Evolutionary conservation across 2,329 filamentous ascomycete species (phyloP).

Genomic region (Phyllosticta capitalensis): DNA sequence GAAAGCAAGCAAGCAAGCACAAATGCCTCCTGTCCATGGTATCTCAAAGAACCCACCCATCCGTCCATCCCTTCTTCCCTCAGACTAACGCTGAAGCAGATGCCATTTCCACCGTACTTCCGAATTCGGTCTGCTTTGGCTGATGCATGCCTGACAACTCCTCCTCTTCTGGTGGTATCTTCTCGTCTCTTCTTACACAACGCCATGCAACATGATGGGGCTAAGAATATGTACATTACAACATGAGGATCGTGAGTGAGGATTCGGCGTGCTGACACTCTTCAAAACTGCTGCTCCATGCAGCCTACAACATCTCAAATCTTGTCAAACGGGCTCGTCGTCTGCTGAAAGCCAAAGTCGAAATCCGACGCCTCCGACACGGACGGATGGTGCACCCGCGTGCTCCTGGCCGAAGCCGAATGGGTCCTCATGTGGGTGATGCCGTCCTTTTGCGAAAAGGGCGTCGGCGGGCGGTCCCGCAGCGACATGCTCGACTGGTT

Average conservation of each 20-base stretch:
- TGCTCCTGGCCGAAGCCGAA: conserved; percentile 1
- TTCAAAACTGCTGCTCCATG: background rate
- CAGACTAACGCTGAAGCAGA: background rate
- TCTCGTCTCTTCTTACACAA: conserved; percentile 9
- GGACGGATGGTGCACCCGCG: conserved; percentile 26
- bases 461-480: conserved; percentile 31
- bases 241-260: conserved; percentile 2
- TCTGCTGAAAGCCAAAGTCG: conserved; percentile 17
- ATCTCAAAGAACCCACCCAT: background rate
- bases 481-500: conserved; percentile 15
- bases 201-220: background rate
- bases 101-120: background rate
- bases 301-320: conserved; percentile 3
- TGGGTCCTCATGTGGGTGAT: conserved; percentile 1
- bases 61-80: background rate
- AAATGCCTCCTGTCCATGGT: background rate
- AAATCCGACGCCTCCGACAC: conserved; percentile 30
- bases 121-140: background rate
- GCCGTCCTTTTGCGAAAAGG: conserved; percentile 19
- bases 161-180: conserved; percentile 7
- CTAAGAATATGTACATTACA: conserved; percentile 9
- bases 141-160: conserved; percentile 1
- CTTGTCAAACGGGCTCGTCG: background rate
- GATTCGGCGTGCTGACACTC: background rate
- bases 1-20: background rate